These are phyloP conservation scores for Hypoxylon sp. DNA, from an alignment of 2,329 filamentous ascomycete species.

Conservation along the genomic window DNA sequence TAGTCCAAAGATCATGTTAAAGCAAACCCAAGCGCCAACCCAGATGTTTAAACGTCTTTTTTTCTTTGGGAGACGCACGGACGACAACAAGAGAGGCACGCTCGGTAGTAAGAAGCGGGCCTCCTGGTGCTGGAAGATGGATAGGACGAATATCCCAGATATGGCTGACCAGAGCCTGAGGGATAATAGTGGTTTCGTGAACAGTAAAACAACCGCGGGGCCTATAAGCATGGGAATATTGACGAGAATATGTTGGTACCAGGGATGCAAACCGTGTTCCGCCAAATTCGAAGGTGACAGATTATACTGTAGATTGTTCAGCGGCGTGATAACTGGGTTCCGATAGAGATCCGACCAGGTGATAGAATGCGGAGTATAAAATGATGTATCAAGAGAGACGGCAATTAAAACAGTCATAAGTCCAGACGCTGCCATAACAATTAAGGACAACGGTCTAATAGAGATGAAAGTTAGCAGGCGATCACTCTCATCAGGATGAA, in stretches of 20 bases:
- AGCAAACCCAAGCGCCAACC: constrained; percentile 70
- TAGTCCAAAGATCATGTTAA: constrained; percentile 73
- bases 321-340: constrained; percentile 75
- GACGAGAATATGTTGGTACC: constrained; percentile 77
- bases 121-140: constrained; percentile 81
- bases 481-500: neutral
- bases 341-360: constrained; percentile 70
- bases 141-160: constrained; percentile 74
- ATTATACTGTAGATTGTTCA: constrained; percentile 83
- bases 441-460: constrained; percentile 65
- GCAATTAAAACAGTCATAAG: constrained; percentile 75
- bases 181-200: constrained; percentile 65
- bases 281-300: constrained; percentile 74
- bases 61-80: constrained; percentile 70
- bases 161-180: constrained; percentile 76
- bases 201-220: constrained; percentile 70
- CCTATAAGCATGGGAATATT: constrained; percentile 78
- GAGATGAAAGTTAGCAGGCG: constrained; percentile 33
- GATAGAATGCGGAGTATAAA: constrained; percentile 73
- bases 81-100: constrained; percentile 79
- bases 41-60: constrained; percentile 60
- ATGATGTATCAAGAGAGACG: constrained; percentile 83
- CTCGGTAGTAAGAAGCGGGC: constrained; percentile 80
- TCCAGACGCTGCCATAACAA: constrained; percentile 71
- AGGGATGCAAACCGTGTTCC: constrained; percentile 78